Conservation (phyloP, 169 alveolate genomes). For the Plasmodium fragile region DNA sequence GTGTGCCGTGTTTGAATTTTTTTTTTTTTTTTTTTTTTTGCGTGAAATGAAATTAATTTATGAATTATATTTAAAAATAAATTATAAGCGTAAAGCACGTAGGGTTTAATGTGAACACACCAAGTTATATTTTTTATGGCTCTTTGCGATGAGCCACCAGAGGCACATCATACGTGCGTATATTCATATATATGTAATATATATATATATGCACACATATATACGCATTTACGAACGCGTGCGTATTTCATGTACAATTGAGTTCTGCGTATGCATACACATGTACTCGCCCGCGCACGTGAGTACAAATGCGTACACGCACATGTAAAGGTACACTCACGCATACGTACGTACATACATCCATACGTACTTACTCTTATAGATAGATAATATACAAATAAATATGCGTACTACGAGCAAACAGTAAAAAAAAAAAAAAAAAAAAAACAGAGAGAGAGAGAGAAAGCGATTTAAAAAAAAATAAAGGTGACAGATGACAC, state of each 20-base stretch:
- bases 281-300: neutral
- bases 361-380: neutral
- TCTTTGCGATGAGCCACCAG: neutral
- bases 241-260: constrained; percentile 16
- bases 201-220: neutral
- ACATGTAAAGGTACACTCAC: neutral
- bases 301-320: neutral
- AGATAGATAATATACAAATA: constrained; percentile 5
- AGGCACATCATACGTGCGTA: constrained; percentile 2
- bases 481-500: neutral
- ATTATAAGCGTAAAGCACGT: neutral
- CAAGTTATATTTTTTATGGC: neutral
- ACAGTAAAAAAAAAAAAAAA: constrained; percentile 21
- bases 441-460: constrained; percentile 15
- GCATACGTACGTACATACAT: neutral
- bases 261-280: neutral
- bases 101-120: constrained; percentile 7
- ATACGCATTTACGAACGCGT: neutral
- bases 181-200: neutral
- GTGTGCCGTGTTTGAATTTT: neutral
- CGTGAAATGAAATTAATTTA: neutral
- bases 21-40: neutral
- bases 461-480: neutral
- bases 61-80: neutral
- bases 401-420: constrained; percentile 5